Base-by-base conservation (phyloP, 306 rosid species). In the Dryas drummondii region DNA sequence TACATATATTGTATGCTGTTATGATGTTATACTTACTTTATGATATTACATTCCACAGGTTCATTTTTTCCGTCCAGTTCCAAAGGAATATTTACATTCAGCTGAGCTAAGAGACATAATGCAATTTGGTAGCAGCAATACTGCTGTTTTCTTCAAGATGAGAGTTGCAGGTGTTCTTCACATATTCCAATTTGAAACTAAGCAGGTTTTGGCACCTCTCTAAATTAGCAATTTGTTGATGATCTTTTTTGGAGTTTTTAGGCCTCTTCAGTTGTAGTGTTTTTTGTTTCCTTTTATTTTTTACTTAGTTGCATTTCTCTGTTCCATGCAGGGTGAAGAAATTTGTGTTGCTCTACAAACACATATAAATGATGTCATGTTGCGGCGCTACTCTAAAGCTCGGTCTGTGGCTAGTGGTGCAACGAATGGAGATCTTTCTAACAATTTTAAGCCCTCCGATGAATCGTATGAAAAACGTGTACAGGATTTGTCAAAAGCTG, bases 111-210 rank as follows among this genome's bases (percentile, higher is more conserved):
- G 96, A 84, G 98, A 93, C 77, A 93, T 93, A 84, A 93, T 91
- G 97, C 98, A 93, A 81, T 93, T 93, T 40, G 98, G 98, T 70
- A 93, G 97, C 70, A 93, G 98, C 86, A 93, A 93, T 57, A 87
- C 97, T 78, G 98, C 98, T 10, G 98, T 93, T 75, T 93, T 93
- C 82, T 93, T 93, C 73, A 93, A 93, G 80, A 93, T 93, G 98
- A 86, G 98, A 84, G 97, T 93, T 79, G 98, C 98, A 37, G 98
- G 98, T 46, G 96, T 89, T 64, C 97, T 93, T 79, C 98, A 93
- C 84, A 89, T 93, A 80, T 93, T 93, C 78, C 98, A 93, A 65
- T 93, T 93, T 71, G 98, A 93, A 84, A 89, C 98, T 58, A 93
- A 93, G 86, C 98, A 91, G 97, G 97, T 91, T 75, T 69, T 47